Conservation (phyloP, 2,329 filamentous ascomycete genomes). For the Beauveria brongniartii region DNA sequence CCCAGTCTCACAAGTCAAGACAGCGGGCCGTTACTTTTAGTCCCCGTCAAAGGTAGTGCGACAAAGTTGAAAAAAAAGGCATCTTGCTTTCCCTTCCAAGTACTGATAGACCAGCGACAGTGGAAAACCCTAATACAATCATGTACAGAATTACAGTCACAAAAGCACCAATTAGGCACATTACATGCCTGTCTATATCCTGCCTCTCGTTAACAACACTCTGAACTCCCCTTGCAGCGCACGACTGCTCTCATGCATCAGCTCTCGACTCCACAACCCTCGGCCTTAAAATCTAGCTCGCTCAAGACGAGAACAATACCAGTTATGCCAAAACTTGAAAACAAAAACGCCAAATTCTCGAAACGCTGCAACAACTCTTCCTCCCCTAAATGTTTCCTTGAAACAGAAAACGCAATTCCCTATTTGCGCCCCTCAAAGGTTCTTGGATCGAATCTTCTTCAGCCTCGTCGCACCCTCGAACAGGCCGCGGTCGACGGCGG, state of each 20-base stretch:
- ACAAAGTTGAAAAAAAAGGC: background rate
- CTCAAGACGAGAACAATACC: background rate
- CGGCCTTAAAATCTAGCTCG: background rate
- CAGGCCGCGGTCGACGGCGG: constrained; percentile 80
- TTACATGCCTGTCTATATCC: background rate
- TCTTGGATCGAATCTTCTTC: constrained; percentile 74
- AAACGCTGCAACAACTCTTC: background rate
- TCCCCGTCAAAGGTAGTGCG: background rate
- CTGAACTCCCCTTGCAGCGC: background rate
- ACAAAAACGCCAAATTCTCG: constrained; percentile 4
- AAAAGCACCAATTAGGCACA: background rate
- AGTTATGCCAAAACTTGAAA: background rate
- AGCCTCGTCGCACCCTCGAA: constrained; percentile 82
- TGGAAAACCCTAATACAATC: background rate
- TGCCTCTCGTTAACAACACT: background rate
- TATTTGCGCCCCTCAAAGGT: constrained; percentile 32
- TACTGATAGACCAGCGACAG: background rate
- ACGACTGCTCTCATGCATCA: background rate
- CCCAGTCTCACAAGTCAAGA: background rate
- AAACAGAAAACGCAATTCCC: background rate
- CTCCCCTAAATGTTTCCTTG: background rate
- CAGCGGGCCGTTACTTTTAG: no score
- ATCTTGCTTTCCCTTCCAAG: background rate
- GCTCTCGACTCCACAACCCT: background rate
- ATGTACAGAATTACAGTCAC: background rate